Percentiles rank a stretch among this genome's conserved stretches.
phyloP scores from a whole-genome alignment of 164 flowering plant genomes.

The Liquidambar formosana region DNA sequence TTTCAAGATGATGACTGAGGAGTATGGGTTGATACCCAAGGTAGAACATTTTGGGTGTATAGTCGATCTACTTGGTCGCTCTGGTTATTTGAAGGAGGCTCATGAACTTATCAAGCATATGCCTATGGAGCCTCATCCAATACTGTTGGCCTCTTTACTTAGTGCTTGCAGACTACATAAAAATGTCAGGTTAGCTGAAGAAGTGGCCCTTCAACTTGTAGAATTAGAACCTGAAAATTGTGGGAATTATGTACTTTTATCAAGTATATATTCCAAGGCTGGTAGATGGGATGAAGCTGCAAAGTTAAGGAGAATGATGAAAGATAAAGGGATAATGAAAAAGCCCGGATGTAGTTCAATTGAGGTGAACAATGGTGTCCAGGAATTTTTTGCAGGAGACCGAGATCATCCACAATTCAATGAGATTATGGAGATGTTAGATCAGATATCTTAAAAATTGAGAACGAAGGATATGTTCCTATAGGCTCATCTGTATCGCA shows the following conservation, averaged over 20 bases:
- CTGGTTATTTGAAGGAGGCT: conserved; percentile 27
- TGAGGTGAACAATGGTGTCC: conserved; percentile 22
- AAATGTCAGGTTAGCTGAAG: conserved; percentile 27
- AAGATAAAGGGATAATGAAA: conserved; percentile 17
- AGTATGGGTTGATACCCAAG: conserved; percentile 25
- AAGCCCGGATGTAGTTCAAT: too few species aligned
- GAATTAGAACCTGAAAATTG: conserved; percentile 28
- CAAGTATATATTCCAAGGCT: conserved; percentile 18
- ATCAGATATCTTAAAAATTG: conserved; percentile 14
- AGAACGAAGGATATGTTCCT: conserved; percentile 24
- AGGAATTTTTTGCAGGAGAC: conserved; percentile 31
- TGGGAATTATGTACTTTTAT: conserved; percentile 21
- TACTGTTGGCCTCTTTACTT: conserved; percentile 29
- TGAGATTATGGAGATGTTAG: conserved; percentile 18
- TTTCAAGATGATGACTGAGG: conserved; percentile 23
- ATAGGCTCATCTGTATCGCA: conserved; percentile 14
- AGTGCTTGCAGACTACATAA: conserved; percentile 30
- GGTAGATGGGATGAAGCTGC: conserved; percentile 24
- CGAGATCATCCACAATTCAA: conserved; percentile 16
- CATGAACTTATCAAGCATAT: conserved; percentile 21
- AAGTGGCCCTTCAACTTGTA: conserved; percentile 19
- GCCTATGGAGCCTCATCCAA: conserved; percentile 32
- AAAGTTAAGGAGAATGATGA: conserved; percentile 20
- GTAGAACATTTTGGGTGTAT: conserved; percentile 35
- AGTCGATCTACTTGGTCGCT: conserved; percentile 35